Evolutionary conservation across 2,329 filamentous ascomycete genomes (phyloP), one percentile per base, ranked within the genome.

Genomic region (Fusarium siculi): DNA sequence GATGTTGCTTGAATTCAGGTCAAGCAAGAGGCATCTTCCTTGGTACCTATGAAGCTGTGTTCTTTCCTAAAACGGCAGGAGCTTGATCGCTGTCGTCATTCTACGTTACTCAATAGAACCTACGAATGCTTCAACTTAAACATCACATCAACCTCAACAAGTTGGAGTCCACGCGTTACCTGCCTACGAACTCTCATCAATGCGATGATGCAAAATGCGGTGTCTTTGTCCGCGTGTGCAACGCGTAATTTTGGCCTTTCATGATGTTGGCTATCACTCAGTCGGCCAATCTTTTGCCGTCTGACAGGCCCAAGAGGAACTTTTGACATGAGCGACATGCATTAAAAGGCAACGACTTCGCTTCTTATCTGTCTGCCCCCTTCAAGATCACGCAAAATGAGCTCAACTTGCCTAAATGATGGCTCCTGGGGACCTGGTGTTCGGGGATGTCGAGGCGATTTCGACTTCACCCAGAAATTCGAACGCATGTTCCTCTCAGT

Each of bases 391-490:
- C 21, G 25, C 34, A 36, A 40, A 19, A 78, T 79, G 77, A 72
- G 34, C 54, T 76, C 74, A 14, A 72, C 68, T 32, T 54, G 83
- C 53, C 68, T 76, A 53, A 81, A 81, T 72, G 84, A 86, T 65
- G 74, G 75, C 46, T 74, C 80, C 28, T 80, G 87, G 25, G 85
- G 86, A 7, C 86, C 86, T 0, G 72, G 76, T 11, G 84, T 87
- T n/a, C 71, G 71, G 15, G 85, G 84, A 28, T 87, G 86, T 62
- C 83, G 85, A 15, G 82, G 79, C 56, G 82, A 85, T 64, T 88
- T 88, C 61, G 86, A 87, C 73, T 87, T 87, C 63, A 88, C 86
- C 2, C 77, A 87, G 55, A 81, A 80, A 34, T 87, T 88, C 60
- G 86, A 87, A 74, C 80, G 83, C 25, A 79, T 86, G 8, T 81